Base-by-base conservation (phyloP, 176 grass and related monocot species). In the Tillandsia fasciculata region DNA sequence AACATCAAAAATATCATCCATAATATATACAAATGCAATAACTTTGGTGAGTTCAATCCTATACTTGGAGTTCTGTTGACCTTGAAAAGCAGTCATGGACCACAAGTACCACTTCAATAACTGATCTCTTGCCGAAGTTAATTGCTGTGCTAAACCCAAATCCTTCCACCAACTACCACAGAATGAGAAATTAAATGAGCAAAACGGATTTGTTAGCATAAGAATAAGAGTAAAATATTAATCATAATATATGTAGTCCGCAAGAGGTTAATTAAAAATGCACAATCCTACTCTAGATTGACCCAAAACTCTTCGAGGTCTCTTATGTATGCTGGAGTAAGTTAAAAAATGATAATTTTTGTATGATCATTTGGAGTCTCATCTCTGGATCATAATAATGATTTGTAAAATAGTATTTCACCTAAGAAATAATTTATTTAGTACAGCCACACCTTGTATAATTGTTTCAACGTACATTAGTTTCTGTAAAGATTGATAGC, bases 1-100 rank as follows among this genome's bases (percentile, higher is more conserved):
- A 18, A 85, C 24, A 63, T 95, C 91, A 78, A 82, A 95, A 3
- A 95, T 95, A 69, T 95, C 91, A 33, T 95, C 91, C 42, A 95
- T 77, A 23, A 85, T 23, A 42, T 95, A 95, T 11, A 95, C 2
- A 53, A 95, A 80, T 1, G 91, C 63, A 17, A 87, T 68, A 12
- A 87, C 57, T 67, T 95, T 95, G 27, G 87, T 80, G 3, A 87
- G 23, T 53, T 80, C 72, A 49, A 85, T 59, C 26, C 91, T 49
- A 47, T 80, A 78, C 50, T 66, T 74, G 0, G 91, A 95, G 24
- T 72, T 69, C 42, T 79, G 77, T 12, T 54, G 12, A 12, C 73
- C 72, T 10, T 72, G 72, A 10, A 95, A n/a, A 12, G 4, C 0
- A 2, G 78, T 67, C 81, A 90, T 72, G 0, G 72, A 1, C 87